Conservation (phyloP, 495 filamentous ascomycete genomes). For the Glonium stellatum region DNA sequence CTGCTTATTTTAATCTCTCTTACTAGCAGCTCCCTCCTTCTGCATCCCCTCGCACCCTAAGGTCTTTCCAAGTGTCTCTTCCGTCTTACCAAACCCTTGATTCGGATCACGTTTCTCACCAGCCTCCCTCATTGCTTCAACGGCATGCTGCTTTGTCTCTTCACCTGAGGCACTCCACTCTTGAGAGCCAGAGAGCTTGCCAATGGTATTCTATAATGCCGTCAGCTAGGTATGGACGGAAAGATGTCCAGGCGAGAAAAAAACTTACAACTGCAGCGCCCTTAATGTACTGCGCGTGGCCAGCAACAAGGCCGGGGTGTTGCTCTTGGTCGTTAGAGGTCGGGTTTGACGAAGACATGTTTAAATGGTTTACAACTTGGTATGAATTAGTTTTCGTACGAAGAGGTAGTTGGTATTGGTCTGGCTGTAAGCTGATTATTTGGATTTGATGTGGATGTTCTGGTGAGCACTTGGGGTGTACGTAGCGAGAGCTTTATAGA, state of each 20-base stretch:
- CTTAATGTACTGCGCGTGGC: conserved; percentile 38
- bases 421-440: too few relatives aligned
- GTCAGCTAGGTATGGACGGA: conserved; percentile 7
- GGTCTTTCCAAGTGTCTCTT: conserved; percentile 35
- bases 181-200: conserved; percentile 30
- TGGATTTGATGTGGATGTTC: too few relatives aligned
- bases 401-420: conserved; percentile 6
- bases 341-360: too few relatives aligned
- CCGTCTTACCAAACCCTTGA: conserved; percentile 33
- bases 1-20: conserved; percentile 8
- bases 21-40: conserved; percentile 34
- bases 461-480: too few relatives aligned
- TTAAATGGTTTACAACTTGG: too few relatives aligned
- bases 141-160: conserved; percentile 31
- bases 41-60: conserved; percentile 39
- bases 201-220: conserved; percentile 31
- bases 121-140: conserved; percentile 36
- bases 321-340: conserved; percentile 25
- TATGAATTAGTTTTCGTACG: too few relatives aligned
- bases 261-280: conserved; percentile 33
- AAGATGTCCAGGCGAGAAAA: background rate
- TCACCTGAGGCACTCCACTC: conserved; percentile 34
- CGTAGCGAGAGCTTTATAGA: too few relatives aligned
- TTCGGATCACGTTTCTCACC: conserved; percentile 30
- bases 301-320: conserved; percentile 32